A percentile compares a stretch with the other conserved stretches of the same genome.
Evolutionary conservation across 2,329 filamentous ascomycete species (phyloP).

Genomic region (Zasmidium cellare): DNA sequence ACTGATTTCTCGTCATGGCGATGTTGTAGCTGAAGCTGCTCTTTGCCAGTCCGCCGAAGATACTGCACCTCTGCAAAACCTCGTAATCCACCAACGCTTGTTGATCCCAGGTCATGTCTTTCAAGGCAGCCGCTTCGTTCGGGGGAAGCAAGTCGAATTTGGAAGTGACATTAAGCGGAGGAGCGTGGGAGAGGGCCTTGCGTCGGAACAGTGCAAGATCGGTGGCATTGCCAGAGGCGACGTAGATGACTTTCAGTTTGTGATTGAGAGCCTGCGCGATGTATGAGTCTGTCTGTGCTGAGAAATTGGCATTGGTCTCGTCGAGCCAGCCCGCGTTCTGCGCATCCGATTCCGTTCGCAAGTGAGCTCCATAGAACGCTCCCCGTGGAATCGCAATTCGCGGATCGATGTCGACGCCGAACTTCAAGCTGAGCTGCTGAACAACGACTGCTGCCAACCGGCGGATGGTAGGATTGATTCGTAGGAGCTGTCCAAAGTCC

Average conservation of each 20-base stretch:
- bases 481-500: slow-evolving; percentile 32
- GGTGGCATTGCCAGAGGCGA: slow-evolving; percentile 44
- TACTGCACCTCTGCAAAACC: slow-evolving; percentile 46
- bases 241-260: slow-evolving; percentile 41
- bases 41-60: slow-evolving; percentile 47
- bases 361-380: slow-evolving; percentile 41
- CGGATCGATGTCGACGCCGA: slow-evolving; percentile 30
- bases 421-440: slow-evolving; percentile 32
- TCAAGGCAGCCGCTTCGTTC: slow-evolving; percentile 37
- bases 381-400: slow-evolving; percentile 25
- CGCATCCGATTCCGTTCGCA: slow-evolving; percentile 41
- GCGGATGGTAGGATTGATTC: slow-evolving; percentile 25
- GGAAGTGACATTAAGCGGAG: slow-evolving; percentile 41
- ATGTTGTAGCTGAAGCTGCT: slow-evolving; percentile 52
- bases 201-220: slow-evolving; percentile 40
- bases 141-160: slow-evolving; percentile 46
- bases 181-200: slow-evolving; percentile 37
- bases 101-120: slow-evolving; percentile 50
- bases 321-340: slow-evolving; percentile 32
- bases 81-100: slow-evolving; percentile 54
- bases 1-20: slow-evolving; percentile 43
- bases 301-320: slow-evolving; percentile 34
- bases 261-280: slow-evolving; percentile 35
- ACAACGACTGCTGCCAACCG: slow-evolving; percentile 37
- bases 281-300: slow-evolving; percentile 40